Evolutionary conservation across 2,329 filamentous ascomycete species (phyloP).

Genomic region (Rutstroemia sp.): DNA sequence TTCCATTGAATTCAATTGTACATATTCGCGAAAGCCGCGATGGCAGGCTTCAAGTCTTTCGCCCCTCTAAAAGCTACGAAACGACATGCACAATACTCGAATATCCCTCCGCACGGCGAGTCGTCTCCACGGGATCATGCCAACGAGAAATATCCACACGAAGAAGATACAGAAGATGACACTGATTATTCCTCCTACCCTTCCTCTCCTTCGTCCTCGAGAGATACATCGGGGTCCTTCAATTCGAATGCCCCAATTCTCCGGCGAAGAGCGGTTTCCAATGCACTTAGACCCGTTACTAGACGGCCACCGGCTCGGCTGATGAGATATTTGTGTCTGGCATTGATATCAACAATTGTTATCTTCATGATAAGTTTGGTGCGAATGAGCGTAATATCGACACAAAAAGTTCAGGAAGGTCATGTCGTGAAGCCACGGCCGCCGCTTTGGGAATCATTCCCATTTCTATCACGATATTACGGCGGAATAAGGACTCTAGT

Average conservation of each 20-base stretch:
- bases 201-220: conserved; percentile 24
- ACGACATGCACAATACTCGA: conserved; percentile 23
- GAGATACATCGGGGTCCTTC: conserved; percentile 27
- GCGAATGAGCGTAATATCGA: conserved; percentile 64
- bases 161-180: conserved; percentile 37
- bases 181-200: conserved; percentile 33
- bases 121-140: conserved; percentile 16
- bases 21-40: conserved; percentile 23
- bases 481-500: conserved; percentile 74
- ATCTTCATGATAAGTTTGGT: conserved; percentile 72
- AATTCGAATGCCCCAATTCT: conserved; percentile 26
- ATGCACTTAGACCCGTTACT: conserved; percentile 12
- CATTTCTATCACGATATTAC: conserved; percentile 82
- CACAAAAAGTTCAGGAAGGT: conserved; percentile 50
- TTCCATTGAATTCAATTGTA: background rate
- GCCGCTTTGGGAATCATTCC: conserved; percentile 73
- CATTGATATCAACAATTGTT: conserved; percentile 60
- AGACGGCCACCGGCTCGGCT: conserved; percentile 58
- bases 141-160: conserved; percentile 24
- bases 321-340: conserved; percentile 70
- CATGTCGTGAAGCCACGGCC: conserved; percentile 56
- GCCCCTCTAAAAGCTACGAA: conserved; percentile 35
- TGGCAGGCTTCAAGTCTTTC: conserved; percentile 41
- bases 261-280: conserved; percentile 18
- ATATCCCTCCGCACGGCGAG: conserved; percentile 8